A percentile compares a stretch with the other conserved stretches of the same genome.
These are phyloP conservation scores for Lepidopterella palustris DNA, from an alignment of 495 filamentous ascomycete genomes.

Conservation along the genomic window DNA sequence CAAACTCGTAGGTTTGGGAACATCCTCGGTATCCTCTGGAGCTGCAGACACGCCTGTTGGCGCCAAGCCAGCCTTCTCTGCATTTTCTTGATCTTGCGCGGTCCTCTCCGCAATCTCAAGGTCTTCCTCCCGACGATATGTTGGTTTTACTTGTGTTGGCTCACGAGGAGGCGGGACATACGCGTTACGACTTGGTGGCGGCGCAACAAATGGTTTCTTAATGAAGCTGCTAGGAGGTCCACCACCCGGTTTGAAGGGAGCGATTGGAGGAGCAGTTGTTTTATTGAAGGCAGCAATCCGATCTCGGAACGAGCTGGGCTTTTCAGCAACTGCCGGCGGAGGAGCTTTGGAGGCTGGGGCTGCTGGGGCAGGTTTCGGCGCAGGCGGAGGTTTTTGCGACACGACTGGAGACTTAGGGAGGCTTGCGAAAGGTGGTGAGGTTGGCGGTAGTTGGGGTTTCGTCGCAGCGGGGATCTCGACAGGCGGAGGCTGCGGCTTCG, in stretches of 20 bases:
- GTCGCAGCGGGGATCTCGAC: constrained; percentile 20
- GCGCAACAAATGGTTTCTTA: constrained; percentile 97
- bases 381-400: constrained; percentile 34
- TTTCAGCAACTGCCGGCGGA: constrained; percentile 64
- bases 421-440: constrained; percentile 12
- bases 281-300: constrained; percentile 97
- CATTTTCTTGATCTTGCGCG: constrained; percentile 47
- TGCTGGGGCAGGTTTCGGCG: constrained; percentile 41
- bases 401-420: constrained; percentile 10
- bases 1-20: constrained; percentile 82
- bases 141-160: constrained; percentile 59
- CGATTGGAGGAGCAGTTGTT: constrained; percentile 71
- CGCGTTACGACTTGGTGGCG: constrained; percentile 87
- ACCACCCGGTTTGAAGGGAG: constrained; percentile 76
- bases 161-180: constrained; percentile 67
- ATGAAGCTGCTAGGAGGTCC: constrained; percentile 58
- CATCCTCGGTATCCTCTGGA: constrained; percentile 57
- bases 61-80: constrained; percentile 54
- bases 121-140: constrained; percentile 85
- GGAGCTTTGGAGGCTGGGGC: constrained; percentile 39
- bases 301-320: constrained; percentile 85
- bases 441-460: constrained; percentile 14
- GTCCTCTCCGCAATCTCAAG: constrained; percentile 65
- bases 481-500: constrained; percentile 31
- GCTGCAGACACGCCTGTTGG: constrained; percentile 34